Evolutionary conservation across 768 basidiomycete species (phyloP).

Genomic region (Boletus fagicola): DNA sequence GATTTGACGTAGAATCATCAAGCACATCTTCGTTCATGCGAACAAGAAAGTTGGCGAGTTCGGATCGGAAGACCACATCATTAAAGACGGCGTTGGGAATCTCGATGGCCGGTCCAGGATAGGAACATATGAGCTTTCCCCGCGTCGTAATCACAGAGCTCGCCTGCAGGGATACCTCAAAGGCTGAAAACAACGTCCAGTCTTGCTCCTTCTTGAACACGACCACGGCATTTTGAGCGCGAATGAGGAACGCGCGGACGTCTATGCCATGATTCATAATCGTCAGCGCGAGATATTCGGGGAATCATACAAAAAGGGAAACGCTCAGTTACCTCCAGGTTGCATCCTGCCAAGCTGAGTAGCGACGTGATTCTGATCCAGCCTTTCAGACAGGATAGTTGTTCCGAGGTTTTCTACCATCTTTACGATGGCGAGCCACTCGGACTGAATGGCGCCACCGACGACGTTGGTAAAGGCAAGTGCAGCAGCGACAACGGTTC

Average conservation of each 20-base stretch:
- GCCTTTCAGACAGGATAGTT: constrained; percentile 6
- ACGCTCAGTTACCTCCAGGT: constrained; percentile 23
- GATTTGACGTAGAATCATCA: not conserved
- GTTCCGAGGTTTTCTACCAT: constrained; percentile 25
- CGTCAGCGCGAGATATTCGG: not conserved
- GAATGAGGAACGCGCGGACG: constrained; percentile 37
- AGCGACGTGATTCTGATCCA: not conserved
- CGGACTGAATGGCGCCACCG: not conserved
- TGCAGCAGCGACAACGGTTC: constrained; percentile 19
- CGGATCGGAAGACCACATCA: constrained; percentile 29
- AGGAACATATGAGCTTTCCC: constrained; percentile 46
- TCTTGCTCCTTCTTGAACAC: constrained; percentile 32
- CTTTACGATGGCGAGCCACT: constrained; percentile 11
- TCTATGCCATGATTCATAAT: constrained; percentile 25
- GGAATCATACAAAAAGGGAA: too few species aligned
- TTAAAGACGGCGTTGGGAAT: constrained; percentile 31
- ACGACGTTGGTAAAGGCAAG: not conserved
- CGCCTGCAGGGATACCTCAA: constrained; percentile 42
- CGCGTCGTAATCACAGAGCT: constrained; percentile 32
- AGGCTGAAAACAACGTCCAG: constrained; percentile 15
- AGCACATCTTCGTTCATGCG: constrained; percentile 35
- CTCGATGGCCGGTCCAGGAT: constrained; percentile 43
- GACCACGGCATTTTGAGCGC: constrained; percentile 49
- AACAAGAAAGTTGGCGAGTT: constrained; percentile 40
- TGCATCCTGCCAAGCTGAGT: constrained; percentile 20